These are phyloP conservation scores for Solanum stenotomum DNA, from an alignment of 257 asterid genomes.

Conservation along the genomic window DNA sequence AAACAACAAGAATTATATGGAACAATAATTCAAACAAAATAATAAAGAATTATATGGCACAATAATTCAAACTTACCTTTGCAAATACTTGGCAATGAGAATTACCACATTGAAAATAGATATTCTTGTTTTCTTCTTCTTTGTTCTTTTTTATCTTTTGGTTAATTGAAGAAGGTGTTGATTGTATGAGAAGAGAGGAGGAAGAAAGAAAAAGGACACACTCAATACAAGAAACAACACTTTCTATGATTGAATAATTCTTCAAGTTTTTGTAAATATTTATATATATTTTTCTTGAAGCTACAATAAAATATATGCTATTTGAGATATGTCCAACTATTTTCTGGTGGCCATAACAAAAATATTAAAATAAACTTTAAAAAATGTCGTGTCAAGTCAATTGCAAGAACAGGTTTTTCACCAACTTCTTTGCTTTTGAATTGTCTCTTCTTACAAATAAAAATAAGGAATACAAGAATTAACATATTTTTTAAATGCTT, in stretches of 20 bases:
- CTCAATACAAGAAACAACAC: not conserved
- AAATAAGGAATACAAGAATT: not conserved
- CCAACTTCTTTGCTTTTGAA: conserved; percentile 6
- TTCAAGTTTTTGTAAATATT: not conserved
- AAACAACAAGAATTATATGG: not conserved
- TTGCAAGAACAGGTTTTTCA: not conserved
- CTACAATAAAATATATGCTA: not conserved
- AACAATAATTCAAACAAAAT: not conserved
- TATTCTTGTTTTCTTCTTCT: not conserved
- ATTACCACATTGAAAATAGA: not conserved
- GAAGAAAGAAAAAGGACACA: not conserved
- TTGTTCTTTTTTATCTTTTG: not conserved
- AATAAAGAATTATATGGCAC: not conserved
- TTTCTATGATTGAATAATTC: not conserved
- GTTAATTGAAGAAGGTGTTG: not conserved
- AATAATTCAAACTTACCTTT: not conserved
- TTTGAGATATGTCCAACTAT: not conserved
- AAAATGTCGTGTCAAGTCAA: not conserved
- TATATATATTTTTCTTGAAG: not conserved
- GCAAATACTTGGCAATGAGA: not conserved
- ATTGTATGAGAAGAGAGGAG: not conserved
- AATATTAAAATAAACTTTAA: not conserved
- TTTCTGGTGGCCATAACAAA: not conserved
- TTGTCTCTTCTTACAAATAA: not conserved
- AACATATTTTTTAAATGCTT: not conserved